phyloP scores from a whole-genome alignment of 164 flowering plant species.

The Amborella trichopoda region DNA sequence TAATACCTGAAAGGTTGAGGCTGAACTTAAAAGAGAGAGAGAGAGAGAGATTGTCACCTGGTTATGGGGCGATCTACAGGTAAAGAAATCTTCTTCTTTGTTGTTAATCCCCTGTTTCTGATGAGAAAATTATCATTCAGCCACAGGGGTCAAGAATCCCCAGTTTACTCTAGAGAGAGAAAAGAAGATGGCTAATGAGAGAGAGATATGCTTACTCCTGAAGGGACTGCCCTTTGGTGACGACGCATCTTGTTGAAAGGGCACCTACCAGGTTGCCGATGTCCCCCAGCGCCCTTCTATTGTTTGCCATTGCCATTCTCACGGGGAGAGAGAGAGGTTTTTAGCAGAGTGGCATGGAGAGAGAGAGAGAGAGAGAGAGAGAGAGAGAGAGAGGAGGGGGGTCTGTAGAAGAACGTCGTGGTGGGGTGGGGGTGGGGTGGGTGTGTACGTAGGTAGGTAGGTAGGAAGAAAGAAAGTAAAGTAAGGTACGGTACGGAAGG shows the following conservation, averaged over 20 bases:
- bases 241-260: slow-evolving; percentile 1
- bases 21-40: background rate
- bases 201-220: no score
- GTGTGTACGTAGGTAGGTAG: no score
- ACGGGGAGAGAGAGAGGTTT: background rate
- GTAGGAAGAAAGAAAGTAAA: no score
- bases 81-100: no score
- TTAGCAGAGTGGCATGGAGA: background rate
- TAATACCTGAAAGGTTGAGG: background rate
- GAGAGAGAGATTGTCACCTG: slow-evolving; percentile 2
- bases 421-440: background rate
- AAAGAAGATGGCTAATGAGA: no score
- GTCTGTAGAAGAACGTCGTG: background rate
- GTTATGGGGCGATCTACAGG: slow-evolving; percentile 5
- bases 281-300: slow-evolving; percentile 10
- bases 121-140: no score
- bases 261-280: slow-evolving; percentile 6
- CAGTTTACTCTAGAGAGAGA: no score
- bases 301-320: slow-evolving; percentile 7
- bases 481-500: no score
- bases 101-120: no score
- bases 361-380: slow-evolving; percentile 1
- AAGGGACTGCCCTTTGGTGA: background rate
- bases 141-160: no score
- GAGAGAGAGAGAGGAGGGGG: background rate